A percentile compares a stretch with the other conserved stretches of the same genome.
phyloP scores from a whole-genome alignment of 129 eudicot species.

The Heracleum sosnowskyi region DNA sequence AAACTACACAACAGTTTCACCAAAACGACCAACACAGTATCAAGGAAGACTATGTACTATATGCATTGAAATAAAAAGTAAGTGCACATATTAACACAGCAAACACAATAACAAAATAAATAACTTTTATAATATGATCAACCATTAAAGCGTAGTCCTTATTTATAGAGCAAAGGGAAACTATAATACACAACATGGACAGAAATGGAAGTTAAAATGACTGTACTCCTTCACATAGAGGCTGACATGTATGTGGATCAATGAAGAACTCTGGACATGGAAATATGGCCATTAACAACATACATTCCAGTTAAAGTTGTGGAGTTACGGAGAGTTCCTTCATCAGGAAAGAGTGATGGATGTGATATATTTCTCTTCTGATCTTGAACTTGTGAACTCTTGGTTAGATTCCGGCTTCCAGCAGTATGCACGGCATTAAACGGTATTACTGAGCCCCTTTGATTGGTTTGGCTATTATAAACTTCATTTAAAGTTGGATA shows the following conservation, averaged over 20 bases:
- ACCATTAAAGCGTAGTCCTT: neutral
- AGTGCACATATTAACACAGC: neutral
- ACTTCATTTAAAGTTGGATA: conserved; percentile 8
- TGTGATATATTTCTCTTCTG: conserved; percentile 43
- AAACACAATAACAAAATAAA: neutral
- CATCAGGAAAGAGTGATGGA: conserved; percentile 28
- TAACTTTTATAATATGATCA: neutral
- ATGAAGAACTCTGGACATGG: neutral
- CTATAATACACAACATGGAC: neutral
- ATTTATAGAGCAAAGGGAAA: neutral
- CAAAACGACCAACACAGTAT: neutral
- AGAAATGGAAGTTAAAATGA: neutral
- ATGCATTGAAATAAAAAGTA: neutral
- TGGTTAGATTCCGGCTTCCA: conserved; percentile 20
- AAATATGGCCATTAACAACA: conserved; percentile 1
- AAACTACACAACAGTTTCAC: neutral
- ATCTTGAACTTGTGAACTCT: conserved; percentile 32
- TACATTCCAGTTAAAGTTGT: conserved; percentile 30
- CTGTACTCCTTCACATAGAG: neutral
- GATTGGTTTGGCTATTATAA: conserved; percentile 25
- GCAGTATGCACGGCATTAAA: conserved; percentile 19
- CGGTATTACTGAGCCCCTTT: conserved; percentile 23
- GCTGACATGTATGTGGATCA: neutral
- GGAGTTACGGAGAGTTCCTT: conserved; percentile 24
- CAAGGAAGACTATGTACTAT: neutral